A percentile compares a stretch with the other conserved stretches of the same genome.
phyloP scores from a whole-genome alignment of 2,329 filamentous ascomycete genomes.

The Colletotrichum costaricense region DNA sequence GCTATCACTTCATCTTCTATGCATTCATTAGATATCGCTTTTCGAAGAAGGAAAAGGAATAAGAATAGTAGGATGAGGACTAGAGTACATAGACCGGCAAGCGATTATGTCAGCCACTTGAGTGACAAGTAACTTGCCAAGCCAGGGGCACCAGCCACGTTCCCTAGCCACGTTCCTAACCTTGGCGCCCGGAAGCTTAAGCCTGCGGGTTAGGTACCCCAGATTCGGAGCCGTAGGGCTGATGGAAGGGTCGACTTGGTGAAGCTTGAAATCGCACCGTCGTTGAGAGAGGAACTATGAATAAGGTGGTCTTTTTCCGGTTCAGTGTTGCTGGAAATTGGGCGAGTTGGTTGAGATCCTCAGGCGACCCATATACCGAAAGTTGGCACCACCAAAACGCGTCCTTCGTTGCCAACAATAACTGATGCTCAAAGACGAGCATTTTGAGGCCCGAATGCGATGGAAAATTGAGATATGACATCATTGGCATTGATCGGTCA shows the following conservation, averaged over 20 bases:
- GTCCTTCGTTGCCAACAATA: constrained; percentile 18
- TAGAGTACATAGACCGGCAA: too few species aligned
- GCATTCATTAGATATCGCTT: too few species aligned
- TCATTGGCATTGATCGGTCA: constrained; percentile 30
- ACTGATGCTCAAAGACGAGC: background rate
- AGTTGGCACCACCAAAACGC: background rate
- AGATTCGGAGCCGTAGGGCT: constrained; percentile 36
- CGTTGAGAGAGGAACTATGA: background rate
- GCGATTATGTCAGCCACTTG: too few species aligned
- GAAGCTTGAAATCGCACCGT: constrained; percentile 29
- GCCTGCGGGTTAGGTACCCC: constrained; percentile 31
- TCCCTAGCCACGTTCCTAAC: constrained; percentile 31
- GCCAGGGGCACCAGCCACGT: constrained; percentile 27
- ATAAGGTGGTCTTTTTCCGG: constrained; percentile 1
- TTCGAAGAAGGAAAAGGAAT: too few species aligned
- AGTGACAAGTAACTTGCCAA: background rate
- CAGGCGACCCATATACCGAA: background rate
- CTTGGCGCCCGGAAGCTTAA: constrained; percentile 30
- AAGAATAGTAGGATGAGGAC: too few species aligned
- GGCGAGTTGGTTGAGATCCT: background rate
- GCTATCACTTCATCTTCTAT: too few species aligned
- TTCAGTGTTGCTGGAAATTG: background rate
- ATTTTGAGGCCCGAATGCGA: constrained; percentile 12
- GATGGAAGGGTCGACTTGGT: constrained; percentile 27
- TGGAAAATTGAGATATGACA: constrained; percentile 24